phyloP scores from a whole-genome alignment of 1,284 basidiomycete species.

The Cutaneotrichosporon sp. region DNA sequence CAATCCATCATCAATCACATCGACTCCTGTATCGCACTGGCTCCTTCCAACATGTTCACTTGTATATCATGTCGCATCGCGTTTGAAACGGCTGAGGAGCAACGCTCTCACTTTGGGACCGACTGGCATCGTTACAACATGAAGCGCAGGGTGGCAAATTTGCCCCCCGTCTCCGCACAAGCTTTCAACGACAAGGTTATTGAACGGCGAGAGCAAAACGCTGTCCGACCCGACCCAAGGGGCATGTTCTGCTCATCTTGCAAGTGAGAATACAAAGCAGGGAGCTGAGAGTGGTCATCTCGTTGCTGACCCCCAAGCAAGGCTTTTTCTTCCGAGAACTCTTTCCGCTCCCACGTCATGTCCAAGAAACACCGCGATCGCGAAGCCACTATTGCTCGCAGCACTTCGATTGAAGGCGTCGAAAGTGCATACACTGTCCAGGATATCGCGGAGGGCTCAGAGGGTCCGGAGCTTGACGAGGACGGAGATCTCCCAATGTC shows the following conservation, averaged over 20 bases:
- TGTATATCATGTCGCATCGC: conserved; percentile 91
- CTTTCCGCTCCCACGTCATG: conserved; percentile 77
- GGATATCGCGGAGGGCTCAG: too few species aligned
- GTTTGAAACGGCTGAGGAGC: conserved; percentile 76
- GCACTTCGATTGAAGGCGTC: background rate
- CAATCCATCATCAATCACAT: too few species aligned
- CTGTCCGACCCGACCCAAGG: conserved; percentile 61
- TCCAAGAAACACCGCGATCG: conserved; percentile 89
- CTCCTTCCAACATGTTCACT: conserved; percentile 58
- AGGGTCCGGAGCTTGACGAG: too few species aligned
- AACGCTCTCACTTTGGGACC: conserved; percentile 85
- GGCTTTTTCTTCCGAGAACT: conserved; percentile 81
- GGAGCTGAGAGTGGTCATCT: conserved; percentile 14
- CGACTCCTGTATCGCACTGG: background rate
- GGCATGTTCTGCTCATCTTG: conserved; percentile 71
- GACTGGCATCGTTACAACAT: conserved; percentile 98
- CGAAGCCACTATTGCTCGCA: conserved; percentile 48
- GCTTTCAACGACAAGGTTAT: conserved; percentile 90
- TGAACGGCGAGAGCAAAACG: conserved; percentile 68
- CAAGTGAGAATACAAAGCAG: conserved; percentile 54
- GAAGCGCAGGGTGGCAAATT: conserved; percentile 87
- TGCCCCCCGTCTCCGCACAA: conserved; percentile 75
- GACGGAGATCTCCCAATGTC: too few species aligned
- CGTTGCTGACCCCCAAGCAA: too few species aligned
- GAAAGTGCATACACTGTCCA: too few species aligned